Percentiles rank a stretch among this genome's conserved stretches.
phyloP scores from a whole-genome alignment of 768 basidiomycete genomes.

The Kwoniella dendrophila region DNA sequence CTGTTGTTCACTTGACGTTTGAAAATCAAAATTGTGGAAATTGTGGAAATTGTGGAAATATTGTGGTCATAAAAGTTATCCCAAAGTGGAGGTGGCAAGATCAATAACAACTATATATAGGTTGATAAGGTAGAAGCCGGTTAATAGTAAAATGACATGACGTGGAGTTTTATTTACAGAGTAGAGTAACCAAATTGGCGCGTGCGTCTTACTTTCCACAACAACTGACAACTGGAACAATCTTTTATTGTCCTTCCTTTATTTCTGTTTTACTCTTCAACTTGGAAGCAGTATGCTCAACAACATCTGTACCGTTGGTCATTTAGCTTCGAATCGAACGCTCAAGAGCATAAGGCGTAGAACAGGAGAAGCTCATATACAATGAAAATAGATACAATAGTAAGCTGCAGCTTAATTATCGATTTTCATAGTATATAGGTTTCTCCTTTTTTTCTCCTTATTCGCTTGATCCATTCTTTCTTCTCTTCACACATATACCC shows the following conservation, averaged over 20 bases:
- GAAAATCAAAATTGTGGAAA: not conserved
- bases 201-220: no score
- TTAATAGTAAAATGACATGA: not conserved
- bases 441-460: constrained; percentile 12
- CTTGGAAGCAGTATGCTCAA: no score
- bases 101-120: not conserved
- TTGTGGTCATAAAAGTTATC: not conserved
- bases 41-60: constrained; percentile 5
- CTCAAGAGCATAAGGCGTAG: constrained; percentile 5
- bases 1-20: no score
- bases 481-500: constrained; percentile 1
- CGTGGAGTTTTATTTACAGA: not conserved
- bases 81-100: constrained; percentile 8
- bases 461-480: constrained; percentile 1
- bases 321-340: not conserved
- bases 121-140: no score
- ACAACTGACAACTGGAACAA: no score
- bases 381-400: no score
- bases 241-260: not conserved
- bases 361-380: not conserved
- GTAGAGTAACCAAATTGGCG: not conserved
- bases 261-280: not conserved
- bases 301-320: no score
- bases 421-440: not conserved
- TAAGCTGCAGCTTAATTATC: no score